Percentiles rank a stretch among this genome's conserved stretches.
phyloP scores from a whole-genome alignment of 2,329 filamentous ascomycete genomes.

The Aspergillus tubingensis region DNA sequence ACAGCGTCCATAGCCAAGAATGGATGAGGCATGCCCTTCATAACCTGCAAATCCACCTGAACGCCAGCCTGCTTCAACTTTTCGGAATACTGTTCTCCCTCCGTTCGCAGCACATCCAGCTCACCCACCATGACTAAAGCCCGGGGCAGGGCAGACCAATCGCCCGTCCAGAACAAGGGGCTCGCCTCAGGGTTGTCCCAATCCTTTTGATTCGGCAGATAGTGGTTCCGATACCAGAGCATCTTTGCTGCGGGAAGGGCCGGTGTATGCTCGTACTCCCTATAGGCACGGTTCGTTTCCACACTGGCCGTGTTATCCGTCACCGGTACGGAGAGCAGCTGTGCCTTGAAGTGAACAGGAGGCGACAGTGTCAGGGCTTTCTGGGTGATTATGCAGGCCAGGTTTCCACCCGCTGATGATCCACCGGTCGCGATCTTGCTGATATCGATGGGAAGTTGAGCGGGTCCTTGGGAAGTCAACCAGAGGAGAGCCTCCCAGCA shows the following conservation, averaged over 20 bases:
- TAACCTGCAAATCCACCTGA: constrained; percentile 50
- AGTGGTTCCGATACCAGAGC: constrained; percentile 62
- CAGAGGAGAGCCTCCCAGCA: constrained; percentile 59
- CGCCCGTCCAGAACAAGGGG: constrained; percentile 53
- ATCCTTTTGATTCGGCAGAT: constrained; percentile 52
- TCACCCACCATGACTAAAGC: constrained; percentile 58
- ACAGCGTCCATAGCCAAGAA: constrained; percentile 62
- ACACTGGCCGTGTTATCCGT: constrained; percentile 58
- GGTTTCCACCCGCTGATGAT: constrained; percentile 56
- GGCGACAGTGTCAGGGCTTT: constrained; percentile 45
- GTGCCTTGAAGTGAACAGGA: constrained; percentile 46
- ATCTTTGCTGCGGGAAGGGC: constrained; percentile 60
- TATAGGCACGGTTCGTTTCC: constrained; percentile 51
- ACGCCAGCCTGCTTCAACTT: constrained; percentile 53
- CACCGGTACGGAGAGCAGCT: constrained; percentile 60
- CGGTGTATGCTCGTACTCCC: constrained; percentile 53
- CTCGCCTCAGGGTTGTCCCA: constrained; percentile 57
- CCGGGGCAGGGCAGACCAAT: constrained; percentile 54
- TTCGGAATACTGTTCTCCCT: constrained; percentile 55
- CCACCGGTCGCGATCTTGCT: constrained; percentile 52
- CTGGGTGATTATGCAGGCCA: constrained; percentile 57
- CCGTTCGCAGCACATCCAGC: constrained; percentile 58
- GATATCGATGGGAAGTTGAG: constrained; percentile 44
- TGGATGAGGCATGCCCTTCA: constrained; percentile 60
- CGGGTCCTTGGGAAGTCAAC: constrained; percentile 41